These are phyloP conservation scores for Phytophthora lateralis DNA, from an alignment of 352 stramenopile genomes.

Conservation along the genomic window DNA sequence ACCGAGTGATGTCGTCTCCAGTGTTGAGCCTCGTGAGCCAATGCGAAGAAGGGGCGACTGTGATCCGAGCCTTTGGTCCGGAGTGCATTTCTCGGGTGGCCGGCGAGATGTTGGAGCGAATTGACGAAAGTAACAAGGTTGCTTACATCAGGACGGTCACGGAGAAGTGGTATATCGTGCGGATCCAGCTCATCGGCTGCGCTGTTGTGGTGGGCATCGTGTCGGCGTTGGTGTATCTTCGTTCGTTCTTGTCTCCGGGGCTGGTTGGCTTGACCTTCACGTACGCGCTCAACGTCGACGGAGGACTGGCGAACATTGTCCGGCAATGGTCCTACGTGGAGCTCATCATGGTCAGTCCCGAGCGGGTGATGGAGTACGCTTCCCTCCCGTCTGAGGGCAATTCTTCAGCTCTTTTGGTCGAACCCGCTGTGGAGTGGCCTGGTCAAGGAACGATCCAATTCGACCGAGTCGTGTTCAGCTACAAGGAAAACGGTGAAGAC, in stretches of 20 bases:
- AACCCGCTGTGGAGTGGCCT: constrained; percentile 15
- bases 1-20: constrained; percentile 23
- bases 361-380: constrained; percentile 43
- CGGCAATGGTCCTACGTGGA: constrained; percentile 37
- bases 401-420: background rate
- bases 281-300: constrained; percentile 77
- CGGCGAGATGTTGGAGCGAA: constrained; percentile 6
- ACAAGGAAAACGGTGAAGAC: constrained; percentile 12
- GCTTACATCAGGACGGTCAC: constrained; percentile 4
- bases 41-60: constrained; percentile 19
- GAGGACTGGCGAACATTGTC: constrained; percentile 76
- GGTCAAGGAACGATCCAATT: constrained; percentile 8
- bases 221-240: constrained; percentile 28
- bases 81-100: constrained; percentile 5
- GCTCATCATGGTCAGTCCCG: constrained; percentile 55
- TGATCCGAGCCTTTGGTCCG: constrained; percentile 35
- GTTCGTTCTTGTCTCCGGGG: constrained; percentile 37
- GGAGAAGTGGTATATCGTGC: constrained; percentile 30
- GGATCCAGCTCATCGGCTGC: constrained; percentile 36
- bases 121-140: constrained; percentile 1
- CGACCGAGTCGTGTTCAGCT: constrained; percentile 26
- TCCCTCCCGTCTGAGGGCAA: constrained; percentile 8
- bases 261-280: constrained; percentile 78
- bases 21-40: constrained; percentile 28
- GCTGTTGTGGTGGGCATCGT: constrained; percentile 23